phyloP scores from a whole-genome alignment of 2,329 filamentous ascomycete species.

The Penicillium verrucosum region DNA sequence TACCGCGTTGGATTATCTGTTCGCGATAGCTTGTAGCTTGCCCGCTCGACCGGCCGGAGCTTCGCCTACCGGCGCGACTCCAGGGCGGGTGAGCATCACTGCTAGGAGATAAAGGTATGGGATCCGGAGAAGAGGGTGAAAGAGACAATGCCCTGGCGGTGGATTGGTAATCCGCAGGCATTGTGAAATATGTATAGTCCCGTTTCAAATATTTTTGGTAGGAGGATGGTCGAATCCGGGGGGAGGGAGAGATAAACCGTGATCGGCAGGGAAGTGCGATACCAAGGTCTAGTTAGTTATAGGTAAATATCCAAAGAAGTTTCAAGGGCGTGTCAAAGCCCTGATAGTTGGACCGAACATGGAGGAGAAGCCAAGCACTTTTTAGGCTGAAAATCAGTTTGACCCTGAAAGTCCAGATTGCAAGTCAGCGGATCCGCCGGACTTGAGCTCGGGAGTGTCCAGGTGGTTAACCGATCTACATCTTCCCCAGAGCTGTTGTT shows the following conservation, averaged over 20 bases:
- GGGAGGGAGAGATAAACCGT: conserved; percentile 5
- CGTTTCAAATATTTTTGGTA: conserved; percentile 3
- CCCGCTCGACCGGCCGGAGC: conserved; percentile 36
- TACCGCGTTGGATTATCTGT: conserved; percentile 37
- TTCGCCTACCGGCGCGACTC: conserved; percentile 46
- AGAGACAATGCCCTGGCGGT: conserved; percentile 54
- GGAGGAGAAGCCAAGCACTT: conserved; percentile 4
- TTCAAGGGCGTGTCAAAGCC: conserved; percentile 22
- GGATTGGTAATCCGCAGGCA: conserved; percentile 51
- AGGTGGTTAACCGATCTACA: conserved; percentile 8
- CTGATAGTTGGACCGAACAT: conserved; percentile 18
- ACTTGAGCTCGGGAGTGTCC: background rate
- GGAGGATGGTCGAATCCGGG: conserved; percentile 12
- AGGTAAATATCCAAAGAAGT: background rate
- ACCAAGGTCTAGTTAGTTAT: background rate
- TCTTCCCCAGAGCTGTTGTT: background rate
- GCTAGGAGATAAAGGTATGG: conserved; percentile 46
- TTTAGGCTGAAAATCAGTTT: conserved; percentile 5
- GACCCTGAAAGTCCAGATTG: conserved; percentile 3
- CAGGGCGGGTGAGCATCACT: conserved; percentile 49
- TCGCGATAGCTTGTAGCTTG: conserved; percentile 36
- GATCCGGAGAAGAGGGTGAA: conserved; percentile 44
- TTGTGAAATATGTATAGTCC: conserved; percentile 20
- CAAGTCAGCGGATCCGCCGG: conserved; percentile 10
- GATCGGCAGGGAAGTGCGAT: conserved; percentile 8